Base-by-base conservation (phyloP, 2,329 filamentous ascomycete species). In the Westerdykella sp. region DNA sequence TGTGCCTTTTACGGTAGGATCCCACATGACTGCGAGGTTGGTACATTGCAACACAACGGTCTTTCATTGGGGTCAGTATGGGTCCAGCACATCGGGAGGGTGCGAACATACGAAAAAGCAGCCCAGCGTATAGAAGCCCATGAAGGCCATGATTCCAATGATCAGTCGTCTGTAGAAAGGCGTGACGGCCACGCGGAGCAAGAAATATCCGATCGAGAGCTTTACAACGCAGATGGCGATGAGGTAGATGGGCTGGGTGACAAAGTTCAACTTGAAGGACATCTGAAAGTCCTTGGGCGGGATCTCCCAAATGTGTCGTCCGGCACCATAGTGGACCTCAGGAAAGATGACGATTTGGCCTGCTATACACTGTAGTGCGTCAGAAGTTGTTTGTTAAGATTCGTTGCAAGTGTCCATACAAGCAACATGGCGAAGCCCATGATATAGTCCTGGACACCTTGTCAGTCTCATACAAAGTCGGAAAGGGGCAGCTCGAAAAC, bases 1-100 rank as follows among this genome's bases (percentile, higher is more conserved):
- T 1, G 59, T 66, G 0, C 65, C 57, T 9, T 64, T 53, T 2
- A 70, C 59, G 0, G 51, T 55, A 0, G 32, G 36, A 47, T 78
- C 71, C 74, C 74, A 78, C 22, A 69, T 63, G 0, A 70, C 47
- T 5, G 67, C 62, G 1, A 77, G 56, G 34, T 76, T 65, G 5
- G 64, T 67, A 39, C 75, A 78, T 45, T 78, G 73, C 1, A 76
- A 55, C 2, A 77, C 43, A 1, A 77, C 47, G 0, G 74, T 76
- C 49, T 54, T 15, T 25, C 35, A 10, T n/a, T 11, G 6, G 14
- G 38, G 13, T 37, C 28, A 7, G n/a, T 39, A 13, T 36, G 15
- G 16, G 40, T 2, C 38, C 22, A 13, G 14, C 34, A 28, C 10
- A 12, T 11, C 30, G 6, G 3, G 39, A 13, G 5, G 2, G 12